These are phyloP conservation scores for Grosmannia clavigera DNA, from an alignment of 2,329 filamentous ascomycete genomes.

Conservation along the genomic window DNA sequence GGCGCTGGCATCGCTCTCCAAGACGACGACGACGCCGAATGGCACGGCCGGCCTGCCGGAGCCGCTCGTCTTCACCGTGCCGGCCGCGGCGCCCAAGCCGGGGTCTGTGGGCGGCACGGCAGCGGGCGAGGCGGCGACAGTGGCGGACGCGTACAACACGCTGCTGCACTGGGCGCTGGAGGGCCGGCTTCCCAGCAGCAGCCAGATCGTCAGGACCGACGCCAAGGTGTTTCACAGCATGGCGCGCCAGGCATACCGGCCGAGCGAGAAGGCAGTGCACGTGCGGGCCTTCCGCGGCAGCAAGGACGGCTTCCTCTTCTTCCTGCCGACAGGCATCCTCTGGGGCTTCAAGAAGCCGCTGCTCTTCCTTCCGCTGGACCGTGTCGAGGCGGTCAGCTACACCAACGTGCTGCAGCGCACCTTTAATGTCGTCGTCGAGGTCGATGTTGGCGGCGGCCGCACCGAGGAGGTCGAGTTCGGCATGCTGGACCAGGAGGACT, in stretches of 20 bases:
- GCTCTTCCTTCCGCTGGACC: constrained; percentile 48
- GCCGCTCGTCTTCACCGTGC: constrained; percentile 52
- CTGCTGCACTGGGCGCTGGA: constrained; percentile 50
- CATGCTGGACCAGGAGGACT: constrained; percentile 60
- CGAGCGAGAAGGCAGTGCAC: constrained; percentile 50
- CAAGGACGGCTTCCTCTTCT: constrained; percentile 58
- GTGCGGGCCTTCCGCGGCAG: constrained; percentile 54
- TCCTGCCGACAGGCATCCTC: constrained; percentile 52
- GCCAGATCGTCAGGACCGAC: constrained; percentile 40
- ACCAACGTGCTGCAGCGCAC: constrained; percentile 56
- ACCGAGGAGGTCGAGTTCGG: constrained; percentile 52
- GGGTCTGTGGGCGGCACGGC: constrained; percentile 41
- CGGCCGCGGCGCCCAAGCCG: constrained; percentile 46
- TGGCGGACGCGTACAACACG: constrained; percentile 45
- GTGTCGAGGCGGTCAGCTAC: constrained; percentile 52
- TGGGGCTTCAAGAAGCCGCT: constrained; percentile 62
- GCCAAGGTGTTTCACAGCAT: constrained; percentile 44
- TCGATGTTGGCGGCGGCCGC: constrained; percentile 35
- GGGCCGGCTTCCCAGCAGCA: constrained; percentile 34
- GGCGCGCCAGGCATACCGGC: constrained; percentile 43
- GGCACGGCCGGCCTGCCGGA: constrained; percentile 26
- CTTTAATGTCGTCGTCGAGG: constrained; percentile 54
- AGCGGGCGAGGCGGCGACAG: constrained; percentile 33
- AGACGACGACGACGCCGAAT: constrained; percentile 25
- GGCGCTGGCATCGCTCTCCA: constrained; percentile 25